Base-by-base conservation (phyloP, 306 rosid species). In the Pyrus bretschneideri region DNA sequence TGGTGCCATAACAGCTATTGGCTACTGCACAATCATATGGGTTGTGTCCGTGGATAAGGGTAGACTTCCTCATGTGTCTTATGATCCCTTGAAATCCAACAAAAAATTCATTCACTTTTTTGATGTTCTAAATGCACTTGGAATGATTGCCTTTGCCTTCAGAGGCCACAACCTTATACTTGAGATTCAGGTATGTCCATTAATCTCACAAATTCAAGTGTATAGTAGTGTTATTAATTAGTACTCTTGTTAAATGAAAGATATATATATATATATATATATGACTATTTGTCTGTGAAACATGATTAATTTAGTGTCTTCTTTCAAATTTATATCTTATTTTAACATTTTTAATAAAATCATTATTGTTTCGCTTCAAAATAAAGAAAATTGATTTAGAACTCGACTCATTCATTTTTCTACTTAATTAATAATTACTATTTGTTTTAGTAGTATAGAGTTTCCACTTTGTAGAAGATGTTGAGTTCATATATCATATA, bases 101-200 rank as follows among this genome's bases (percentile, higher is more conserved):
- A 23, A 81, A 6, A 29, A 69, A 3, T 17, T 45, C 51, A 72
- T 63, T 27, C 69, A 69, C 12, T 73, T 77, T 30, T 86, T 86
- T 35, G 79, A 60, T 4, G 71, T 79, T n/a, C 69, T 83, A 14
- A 83, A 83, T 61, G 86, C 87, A n/a, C 80, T 86, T 54, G 90
- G 90, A 22, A 79, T 86, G 79, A 71, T 86, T 29, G 87, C 84
- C 69, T 84, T 86, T 45, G 87, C 87, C 17, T 86, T 83, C 61
- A 81, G 90, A 79, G 90, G 90, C 42, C 90, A 86, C 78, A 86
- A 86, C 73, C 84, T 86, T 10, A 69, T 79, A 2, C 90, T 86
- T 54, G 90, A 86, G 73, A 83, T 86, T 12, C 90, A 86, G 87
- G 90, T 86, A 73, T 17, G 46, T 64, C 12, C 5, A 62, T 58